Evolutionary conservation across 768 basidiomycete genomes (phyloP), one percentile per base, ranked within the genome.

Genomic region (Pleurotus giganteus): DNA sequence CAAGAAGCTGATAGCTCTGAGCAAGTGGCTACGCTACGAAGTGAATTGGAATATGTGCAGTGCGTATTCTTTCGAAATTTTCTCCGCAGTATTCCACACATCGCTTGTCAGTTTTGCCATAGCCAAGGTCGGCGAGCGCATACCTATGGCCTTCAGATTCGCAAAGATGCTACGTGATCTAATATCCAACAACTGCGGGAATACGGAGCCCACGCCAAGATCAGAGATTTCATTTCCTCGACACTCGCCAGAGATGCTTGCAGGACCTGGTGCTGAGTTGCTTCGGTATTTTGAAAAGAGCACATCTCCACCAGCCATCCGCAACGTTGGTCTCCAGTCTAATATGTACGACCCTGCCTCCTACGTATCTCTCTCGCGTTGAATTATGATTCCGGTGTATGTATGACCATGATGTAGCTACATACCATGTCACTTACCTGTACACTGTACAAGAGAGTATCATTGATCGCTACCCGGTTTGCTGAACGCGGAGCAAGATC

Each of bases 41-140:
- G 74, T 9, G 89, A 91, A 65, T 70, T 89, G 26, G 82, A 83
- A 53, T 88, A 86, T 62, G 75, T 89, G n/a, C 75, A 80, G 86
- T 87, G 46, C 46, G 83, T 72, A 23, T 43, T 51, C 26, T 4
- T 4, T 47, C 29, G 8, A 41, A 11, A 17, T 29, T 21, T 27
- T 43, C 15, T 5, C 41, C n/a, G 27, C 7, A 29, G n/a, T 28
- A 23, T n/a, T 45, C 7, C 21, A 45, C 24, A 53, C 47, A 41
- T 32, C 45, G 28, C 28, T 44, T 1, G 39, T 52, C 24, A 88
- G 87, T 29, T 71, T 73, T 31, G 84, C 86, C 2, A 76, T 89
- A 21, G 68, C 70, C 9, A 83, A 81, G 60, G 76, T 89, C 57
- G 87, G 86, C 0, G 80, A 85, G 61, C 81, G 83, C 15, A 76